phyloP scores from a whole-genome alignment of 106 monocot species.

The Xerophyta viscosa region DNA sequence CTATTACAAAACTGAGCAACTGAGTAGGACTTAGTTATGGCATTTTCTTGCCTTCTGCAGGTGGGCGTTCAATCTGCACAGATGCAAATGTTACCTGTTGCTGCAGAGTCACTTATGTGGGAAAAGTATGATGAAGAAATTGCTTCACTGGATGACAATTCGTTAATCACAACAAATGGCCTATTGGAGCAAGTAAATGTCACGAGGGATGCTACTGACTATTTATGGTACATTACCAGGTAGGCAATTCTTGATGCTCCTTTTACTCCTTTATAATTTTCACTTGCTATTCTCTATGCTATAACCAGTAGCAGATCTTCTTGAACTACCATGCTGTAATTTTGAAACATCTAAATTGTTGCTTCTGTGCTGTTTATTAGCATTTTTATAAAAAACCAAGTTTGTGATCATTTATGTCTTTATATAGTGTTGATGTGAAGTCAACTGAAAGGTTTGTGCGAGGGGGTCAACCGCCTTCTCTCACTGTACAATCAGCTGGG shows the following conservation, averaged over 20 bases:
- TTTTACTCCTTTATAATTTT: no score
- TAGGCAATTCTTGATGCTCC: no score
- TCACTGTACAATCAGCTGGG: slow-evolving; percentile 83
- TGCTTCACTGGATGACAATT: slow-evolving; percentile 45
- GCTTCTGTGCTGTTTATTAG: background rate
- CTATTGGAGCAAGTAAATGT: slow-evolving; percentile 94
- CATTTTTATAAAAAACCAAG: background rate
- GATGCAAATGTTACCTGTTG: slow-evolving; percentile 72
- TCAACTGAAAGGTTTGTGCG: slow-evolving; percentile 60
- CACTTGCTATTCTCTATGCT: no score
- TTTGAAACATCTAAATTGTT: no score
- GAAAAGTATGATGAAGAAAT: slow-evolving; percentile 93
- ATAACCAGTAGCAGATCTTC: no score
- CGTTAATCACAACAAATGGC: slow-evolving; percentile 57
- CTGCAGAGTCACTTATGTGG: slow-evolving; percentile 53
- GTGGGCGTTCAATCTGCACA: slow-evolving; percentile 89
- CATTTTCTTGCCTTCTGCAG: slow-evolving; percentile 16
- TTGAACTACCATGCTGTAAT: no score
- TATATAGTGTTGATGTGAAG: slow-evolving; percentile 73
- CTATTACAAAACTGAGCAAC: no score
- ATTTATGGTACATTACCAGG: slow-evolving; percentile 96
- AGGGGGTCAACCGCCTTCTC: slow-evolving; percentile 47
- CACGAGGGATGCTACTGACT: slow-evolving; percentile 89
- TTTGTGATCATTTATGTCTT: background rate
- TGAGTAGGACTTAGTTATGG: background rate